Base-by-base conservation (phyloP, 768 basidiomycete genomes). In the Coprinopsis sp. region DNA sequence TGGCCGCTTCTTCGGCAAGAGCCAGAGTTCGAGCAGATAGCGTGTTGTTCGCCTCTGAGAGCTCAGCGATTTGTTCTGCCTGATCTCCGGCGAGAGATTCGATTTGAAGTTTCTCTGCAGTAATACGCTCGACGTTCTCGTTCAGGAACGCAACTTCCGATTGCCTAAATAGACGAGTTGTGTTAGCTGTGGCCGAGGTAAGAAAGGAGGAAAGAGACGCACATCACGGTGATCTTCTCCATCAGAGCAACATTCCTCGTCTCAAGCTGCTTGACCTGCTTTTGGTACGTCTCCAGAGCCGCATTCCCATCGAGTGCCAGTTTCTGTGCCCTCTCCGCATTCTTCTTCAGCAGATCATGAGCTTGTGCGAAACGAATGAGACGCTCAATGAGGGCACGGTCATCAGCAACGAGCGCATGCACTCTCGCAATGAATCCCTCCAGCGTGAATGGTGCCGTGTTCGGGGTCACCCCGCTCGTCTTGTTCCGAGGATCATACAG, bases 251-350 rank as follows among this genome's bases (percentile, higher is more conserved):
- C 61, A 54, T 90, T 82, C 46, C 87, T 75, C 56, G 90, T 87
- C 57, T 93, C 90, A 47, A 95, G 70, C 19, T 74, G 78, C 57
- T 77, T 74, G 3, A 94, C 84, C 59, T 95, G 91, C 65, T 83
- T 85, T 70, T 95, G 89, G 58, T 96, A 95, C 14, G 85, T 91
- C 70, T 91, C 90, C 33, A 96, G 66, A 21, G 85, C 89, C 16
- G 59, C 63, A 49, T 79, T 82, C 31, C 85, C 87, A 41, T 93
- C 92, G 62, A 86, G 83, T 3, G 90, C 88, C 23, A 95, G 74
- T 64, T 91, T 91, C 72, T 93, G 87, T 18, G 91, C 92, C 39
- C 91, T 74, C 58, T 91, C 91, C 16, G 91, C 91, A 58, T 92
- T 93, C 68, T 84, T 87, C 76, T 92, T 95, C 51, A 95, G 74